Evolutionary conservation across 306 rosid species (phyloP), one percentile per base, ranked within the genome.

Genomic region (Vachellia pachyceras): DNA sequence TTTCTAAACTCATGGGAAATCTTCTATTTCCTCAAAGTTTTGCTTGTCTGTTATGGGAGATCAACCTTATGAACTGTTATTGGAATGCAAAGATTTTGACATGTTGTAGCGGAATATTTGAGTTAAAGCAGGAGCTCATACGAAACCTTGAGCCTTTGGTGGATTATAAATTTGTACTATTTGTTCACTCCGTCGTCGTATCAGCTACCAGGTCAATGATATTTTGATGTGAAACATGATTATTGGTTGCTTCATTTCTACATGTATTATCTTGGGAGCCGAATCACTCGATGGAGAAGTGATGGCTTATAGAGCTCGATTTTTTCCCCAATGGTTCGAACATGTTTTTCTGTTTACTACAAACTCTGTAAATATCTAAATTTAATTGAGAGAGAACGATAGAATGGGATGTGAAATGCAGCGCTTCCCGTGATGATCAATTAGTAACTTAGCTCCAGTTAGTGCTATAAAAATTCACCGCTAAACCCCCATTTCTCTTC

Each of bases 1-100:
- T 79, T 82, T 68, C 66, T 36, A 7, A 17, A 54, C 74, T 52
- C 49, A 63, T 76, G 37, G 15, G 50, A 60, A n/a, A 39, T 81
- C 73, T 78, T 75, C 14, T n/a, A 65, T 72, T 52, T 70, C 36
- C 46, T 41, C 23, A 41, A 70, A 39, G 39, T 50, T 41, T 65
- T 80, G 20, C 41, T 35, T 68, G 55, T 18, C 17, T 79, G 77
- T 72, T 74, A 37, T 77, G 82, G 20, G 69, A 69, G 71, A 42
- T 70, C 37, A 12, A 25, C 33, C 64, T 20, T 60, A 55, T 60
- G 7, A 60, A 60, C 66, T 58, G 10, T 60, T 60, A 60, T 60
- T 60, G 15, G 4, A 60, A 60, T 25, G 66, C 39, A 60, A 60
- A 10, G 25, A 22, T 50, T 17, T 50, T 50, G 22, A 17, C 57